Evolutionary conservation across 805 yeast genomes (phyloP).

Genomic region (Middelhovenomyces tepae): DNA sequence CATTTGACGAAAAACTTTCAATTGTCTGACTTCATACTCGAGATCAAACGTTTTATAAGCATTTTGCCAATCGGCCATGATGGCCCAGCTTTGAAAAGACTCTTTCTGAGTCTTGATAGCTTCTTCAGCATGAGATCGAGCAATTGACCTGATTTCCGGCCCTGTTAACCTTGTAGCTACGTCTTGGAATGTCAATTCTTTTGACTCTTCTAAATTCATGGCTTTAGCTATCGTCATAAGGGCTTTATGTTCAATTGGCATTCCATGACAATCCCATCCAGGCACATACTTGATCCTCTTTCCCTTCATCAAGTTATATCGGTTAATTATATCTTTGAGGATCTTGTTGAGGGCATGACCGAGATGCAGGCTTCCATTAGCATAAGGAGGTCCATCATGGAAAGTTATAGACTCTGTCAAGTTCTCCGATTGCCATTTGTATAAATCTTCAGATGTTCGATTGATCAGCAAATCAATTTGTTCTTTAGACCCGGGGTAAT

Average conservation of each 20-base stretch:
- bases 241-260: conserved; percentile 91
- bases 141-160: conserved; percentile 54
- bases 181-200: conserved; percentile 22
- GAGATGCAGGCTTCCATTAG: conserved; percentile 90
- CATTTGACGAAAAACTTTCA: conserved; percentile 58
- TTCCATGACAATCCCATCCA: conserved; percentile 99
- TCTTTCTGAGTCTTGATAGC: conserved; percentile 56
- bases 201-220: conserved; percentile 20
- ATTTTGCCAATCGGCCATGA: conserved; percentile 73
- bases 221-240: conserved; percentile 32
- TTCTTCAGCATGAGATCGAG: conserved; percentile 57
- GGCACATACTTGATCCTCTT: conserved; percentile 65
- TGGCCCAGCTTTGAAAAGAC: conserved; percentile 61
- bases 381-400: conserved; percentile 98
- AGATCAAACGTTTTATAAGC: conserved; percentile 68
- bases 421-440: conserved; percentile 48
- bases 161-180: conserved; percentile 33
- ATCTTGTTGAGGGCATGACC: conserved; percentile 87
- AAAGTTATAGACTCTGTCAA: conserved; percentile 48
- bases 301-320: conserved; percentile 59
- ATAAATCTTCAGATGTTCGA: conserved; percentile 49
- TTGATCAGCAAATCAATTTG: conserved; percentile 41
- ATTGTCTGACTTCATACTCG: conserved; percentile 65
- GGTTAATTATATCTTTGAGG: conserved; percentile 72
- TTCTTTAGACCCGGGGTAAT: conserved; percentile 44